A percentile compares a stretch with the other conserved stretches of the same genome.
Evolutionary conservation across 2,329 filamentous ascomycete genomes (phyloP).

Genomic region (Uncinocarpus reesii): DNA sequence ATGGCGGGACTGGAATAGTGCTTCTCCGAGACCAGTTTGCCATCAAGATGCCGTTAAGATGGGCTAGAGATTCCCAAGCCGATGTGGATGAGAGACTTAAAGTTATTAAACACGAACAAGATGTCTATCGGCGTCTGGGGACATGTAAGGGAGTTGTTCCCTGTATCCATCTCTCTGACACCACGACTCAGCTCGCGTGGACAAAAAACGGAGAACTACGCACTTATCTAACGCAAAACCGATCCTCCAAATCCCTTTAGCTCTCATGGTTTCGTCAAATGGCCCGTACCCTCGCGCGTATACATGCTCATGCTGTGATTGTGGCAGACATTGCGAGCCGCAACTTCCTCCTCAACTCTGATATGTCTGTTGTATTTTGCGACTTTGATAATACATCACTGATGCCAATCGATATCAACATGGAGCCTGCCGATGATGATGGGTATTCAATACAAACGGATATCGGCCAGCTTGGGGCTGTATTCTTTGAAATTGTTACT

Average conservation of each 20-base stretch:
- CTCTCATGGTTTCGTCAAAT: conserved; percentile 12
- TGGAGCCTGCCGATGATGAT: conserved; percentile 22
- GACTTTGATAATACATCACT: conserved; percentile 5
- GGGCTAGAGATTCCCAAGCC: not conserved
- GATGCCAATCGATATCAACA: conserved; percentile 17
- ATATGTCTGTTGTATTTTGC: conserved; percentile 5
- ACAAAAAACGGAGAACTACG: conserved; percentile 24
- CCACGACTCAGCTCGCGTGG: conserved; percentile 15
- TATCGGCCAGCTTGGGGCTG: conserved; percentile 25
- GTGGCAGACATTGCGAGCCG: conserved; percentile 10
- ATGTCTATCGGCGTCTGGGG: conserved; percentile 9
- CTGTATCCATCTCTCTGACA: conserved; percentile 1
- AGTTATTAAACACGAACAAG: conserved; percentile 6
- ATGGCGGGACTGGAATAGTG: conserved; percentile 11
- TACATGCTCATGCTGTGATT: conserved; percentile 3
- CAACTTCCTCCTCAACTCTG: conserved; percentile 24
- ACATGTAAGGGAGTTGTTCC: conserved; percentile 10
- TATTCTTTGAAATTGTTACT: conserved; percentile 25
- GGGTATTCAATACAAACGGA: conserved; percentile 25
- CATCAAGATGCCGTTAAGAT: conserved; percentile 10
- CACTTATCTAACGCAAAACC: conserved; percentile 16
- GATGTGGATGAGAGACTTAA: conserved; percentile 5
- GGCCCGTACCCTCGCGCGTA: not conserved
- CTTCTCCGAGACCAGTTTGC: conserved; percentile 5
- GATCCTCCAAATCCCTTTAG: conserved; percentile 17